Conservation (phyloP, 331 rosid genomes). For the Quercus tomentella region DNA sequence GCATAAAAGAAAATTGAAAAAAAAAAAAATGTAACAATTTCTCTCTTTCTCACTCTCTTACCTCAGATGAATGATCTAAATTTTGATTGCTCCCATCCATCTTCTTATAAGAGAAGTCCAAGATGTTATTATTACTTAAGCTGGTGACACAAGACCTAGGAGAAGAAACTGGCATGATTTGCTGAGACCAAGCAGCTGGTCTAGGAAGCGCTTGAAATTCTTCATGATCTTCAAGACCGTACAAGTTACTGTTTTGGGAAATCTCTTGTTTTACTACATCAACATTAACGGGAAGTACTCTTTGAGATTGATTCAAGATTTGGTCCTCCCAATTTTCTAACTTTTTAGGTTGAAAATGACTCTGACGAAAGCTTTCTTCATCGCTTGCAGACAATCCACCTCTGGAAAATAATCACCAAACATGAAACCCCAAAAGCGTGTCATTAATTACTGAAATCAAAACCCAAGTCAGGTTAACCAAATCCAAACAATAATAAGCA, state of each 20-base stretch:
- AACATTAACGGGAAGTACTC: slow-evolving; percentile 20
- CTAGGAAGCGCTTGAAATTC: slow-evolving; percentile 32
- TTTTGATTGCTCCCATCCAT: slow-evolving; percentile 29
- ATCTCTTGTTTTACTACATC: slow-evolving; percentile 59
- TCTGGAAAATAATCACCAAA: slow-evolving; percentile 34
- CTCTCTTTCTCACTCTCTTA: background rate
- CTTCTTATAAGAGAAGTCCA: slow-evolving; percentile 64
- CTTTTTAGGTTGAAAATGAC: slow-evolving; percentile 44
- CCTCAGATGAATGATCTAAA: slow-evolving; percentile 55
- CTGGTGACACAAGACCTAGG: slow-evolving; percentile 48
- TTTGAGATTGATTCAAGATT: slow-evolving; percentile 23
- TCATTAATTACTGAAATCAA: background rate
- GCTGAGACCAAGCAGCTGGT: slow-evolving; percentile 35
- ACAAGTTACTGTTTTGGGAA: slow-evolving; percentile 39
- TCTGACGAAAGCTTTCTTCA: slow-evolving; percentile 48
- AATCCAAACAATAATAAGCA: background rate
- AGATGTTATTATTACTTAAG: slow-evolving; percentile 33
- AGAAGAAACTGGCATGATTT: slow-evolving; percentile 52
- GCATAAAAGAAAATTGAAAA: background rate
- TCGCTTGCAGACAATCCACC: slow-evolving; percentile 52
- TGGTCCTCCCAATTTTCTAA: slow-evolving; percentile 60
- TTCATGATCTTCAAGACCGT: slow-evolving; percentile 26
- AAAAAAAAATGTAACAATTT: background rate
- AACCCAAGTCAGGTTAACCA: background rate
- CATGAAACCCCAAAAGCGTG: background rate